A percentile compares a stretch with the other conserved stretches of the same genome.
These are phyloP conservation scores for Ustanciosporium gigantosporum DNA, from an alignment of 1,284 basidiomycete genomes.

Conservation along the genomic window DNA sequence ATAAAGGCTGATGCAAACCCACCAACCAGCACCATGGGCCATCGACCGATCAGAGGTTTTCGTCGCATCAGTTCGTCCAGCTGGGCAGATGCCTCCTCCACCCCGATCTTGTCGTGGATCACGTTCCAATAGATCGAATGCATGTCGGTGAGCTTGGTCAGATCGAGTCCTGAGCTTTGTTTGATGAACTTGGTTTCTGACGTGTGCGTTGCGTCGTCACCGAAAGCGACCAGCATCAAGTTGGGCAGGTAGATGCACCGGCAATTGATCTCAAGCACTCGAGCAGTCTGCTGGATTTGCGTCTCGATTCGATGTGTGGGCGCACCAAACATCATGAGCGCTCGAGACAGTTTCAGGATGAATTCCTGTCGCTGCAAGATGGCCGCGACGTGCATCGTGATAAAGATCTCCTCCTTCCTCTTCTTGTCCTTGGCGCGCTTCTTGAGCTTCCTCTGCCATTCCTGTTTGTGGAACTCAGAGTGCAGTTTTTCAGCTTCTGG, in stretches of 20 bases:
- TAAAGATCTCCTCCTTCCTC: slow-evolving; percentile 63
- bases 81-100: slow-evolving; percentile 74
- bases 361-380: slow-evolving; percentile 86
- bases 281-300: slow-evolving; percentile 82
- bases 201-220: slow-evolving; percentile 80
- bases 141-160: slow-evolving; percentile 67
- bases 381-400: slow-evolving; percentile 85
- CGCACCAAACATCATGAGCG: slow-evolving; percentile 93
- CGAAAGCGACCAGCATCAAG: slow-evolving; percentile 67
- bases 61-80: slow-evolving; percentile 78
- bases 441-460: slow-evolving; percentile 58
- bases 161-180: slow-evolving; percentile 50
- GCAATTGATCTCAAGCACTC: slow-evolving; percentile 80
- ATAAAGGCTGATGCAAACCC: slow-evolving; percentile 82
- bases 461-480: slow-evolving; percentile 30
- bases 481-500: slow-evolving; percentile 33
- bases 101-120: slow-evolving; percentile 82
- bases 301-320: slow-evolving; percentile 85
- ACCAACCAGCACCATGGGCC: slow-evolving; percentile 73
- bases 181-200: slow-evolving; percentile 73
- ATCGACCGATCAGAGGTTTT: slow-evolving; percentile 55
- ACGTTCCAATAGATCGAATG: slow-evolving; percentile 83
- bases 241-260: slow-evolving; percentile 86
- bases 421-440: slow-evolving; percentile 52
- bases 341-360: slow-evolving; percentile 81